phyloP scores from a whole-genome alignment of 352 stramenopile species.

The Globisporangium iwayamae region DNA sequence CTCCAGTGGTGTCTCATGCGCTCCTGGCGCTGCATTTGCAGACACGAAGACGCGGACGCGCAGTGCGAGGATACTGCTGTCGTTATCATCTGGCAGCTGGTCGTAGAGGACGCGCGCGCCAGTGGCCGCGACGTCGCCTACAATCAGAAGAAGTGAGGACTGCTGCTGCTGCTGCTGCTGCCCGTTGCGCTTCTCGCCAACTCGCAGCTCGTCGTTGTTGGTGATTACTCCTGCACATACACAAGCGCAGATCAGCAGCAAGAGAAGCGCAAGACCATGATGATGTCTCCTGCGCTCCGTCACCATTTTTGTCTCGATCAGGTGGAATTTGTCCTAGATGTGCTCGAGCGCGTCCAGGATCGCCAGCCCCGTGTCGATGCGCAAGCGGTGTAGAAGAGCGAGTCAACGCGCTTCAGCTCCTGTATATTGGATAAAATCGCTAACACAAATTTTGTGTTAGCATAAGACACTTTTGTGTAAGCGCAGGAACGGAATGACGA shows the following conservation, averaged over 20 bases:
- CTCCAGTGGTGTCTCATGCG: not conserved
- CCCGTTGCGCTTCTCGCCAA: not conserved
- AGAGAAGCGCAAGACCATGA: not conserved
- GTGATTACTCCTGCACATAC: not conserved
- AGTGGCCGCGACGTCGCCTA: conserved; percentile 46
- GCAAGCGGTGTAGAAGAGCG: conserved; percentile 72
- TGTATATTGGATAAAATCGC: too few species aligned
- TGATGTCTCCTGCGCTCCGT: not conserved
- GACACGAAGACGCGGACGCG: conserved; percentile 17
- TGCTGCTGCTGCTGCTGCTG: not conserved
- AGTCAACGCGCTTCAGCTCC: conserved; percentile 48
- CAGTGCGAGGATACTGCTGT: conserved; percentile 7
- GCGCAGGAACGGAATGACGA: too few species aligned
- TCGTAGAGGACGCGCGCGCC: conserved; percentile 52
- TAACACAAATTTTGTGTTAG: too few species aligned
- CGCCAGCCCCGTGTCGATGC: conserved; percentile 67
- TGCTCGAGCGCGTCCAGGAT: conserved; percentile 55
- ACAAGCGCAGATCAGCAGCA: not conserved
- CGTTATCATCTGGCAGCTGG: conserved; percentile 9
- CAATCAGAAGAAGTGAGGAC: conserved; percentile 32
- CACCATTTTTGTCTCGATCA: conserved; percentile 37
- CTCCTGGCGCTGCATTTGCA: not conserved
- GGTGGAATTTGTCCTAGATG: conserved; percentile 51
- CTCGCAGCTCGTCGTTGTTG: not conserved
- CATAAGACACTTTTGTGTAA: too few species aligned